A percentile compares a stretch with the other conserved stretches of the same genome.
Conservation (phyloP, 1,139 yeast genomes). For the Hanseniaspora gamundiae region DNA sequence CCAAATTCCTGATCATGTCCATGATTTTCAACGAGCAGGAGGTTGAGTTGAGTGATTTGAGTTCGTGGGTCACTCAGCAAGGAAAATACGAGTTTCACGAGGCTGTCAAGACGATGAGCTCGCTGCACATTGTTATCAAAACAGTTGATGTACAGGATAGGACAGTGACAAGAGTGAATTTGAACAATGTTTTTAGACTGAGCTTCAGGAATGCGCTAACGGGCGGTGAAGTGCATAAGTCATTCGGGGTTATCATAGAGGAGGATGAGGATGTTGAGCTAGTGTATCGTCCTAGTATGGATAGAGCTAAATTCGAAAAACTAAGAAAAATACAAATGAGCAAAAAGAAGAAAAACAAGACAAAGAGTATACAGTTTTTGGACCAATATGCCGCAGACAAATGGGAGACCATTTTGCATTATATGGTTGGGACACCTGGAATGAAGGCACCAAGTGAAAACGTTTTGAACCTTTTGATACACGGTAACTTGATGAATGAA, state of each 20-base stretch:
- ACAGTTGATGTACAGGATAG: slow-evolving; percentile 28
- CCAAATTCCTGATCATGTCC: slow-evolving; percentile 79
- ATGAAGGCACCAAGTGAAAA: slow-evolving; percentile 55
- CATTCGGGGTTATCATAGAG: slow-evolving; percentile 46
- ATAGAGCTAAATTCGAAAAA: slow-evolving; percentile 2
- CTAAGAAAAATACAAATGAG: background rate
- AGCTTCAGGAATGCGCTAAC: slow-evolving; percentile 77
- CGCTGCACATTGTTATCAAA: slow-evolving; percentile 67
- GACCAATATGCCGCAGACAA: slow-evolving; percentile 73
- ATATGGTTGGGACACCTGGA: slow-evolving; percentile 88
- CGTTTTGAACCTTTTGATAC: slow-evolving; percentile 50
- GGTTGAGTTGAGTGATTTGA: slow-evolving; percentile 53
- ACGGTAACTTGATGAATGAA: slow-evolving; percentile 81
- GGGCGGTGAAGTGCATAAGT: slow-evolving; percentile 44
- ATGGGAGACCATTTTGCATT: slow-evolving; percentile 94
- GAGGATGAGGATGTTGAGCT: slow-evolving; percentile 33
- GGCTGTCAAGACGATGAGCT: slow-evolving; percentile 63
- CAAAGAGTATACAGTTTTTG: slow-evolving; percentile 35
- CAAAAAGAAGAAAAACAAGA: slow-evolving; percentile 22
- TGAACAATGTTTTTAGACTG: slow-evolving; percentile 63
- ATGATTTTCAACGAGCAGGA: slow-evolving; percentile 76
- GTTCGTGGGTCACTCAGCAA: slow-evolving; percentile 60
- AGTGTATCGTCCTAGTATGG: slow-evolving; percentile 1
- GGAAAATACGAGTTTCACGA: slow-evolving; percentile 44
- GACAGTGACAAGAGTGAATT: slow-evolving; percentile 30